Evolutionary conservation across 1,284 basidiomycete genomes (phyloP).

Genomic region (Prillingera fragicola): DNA sequence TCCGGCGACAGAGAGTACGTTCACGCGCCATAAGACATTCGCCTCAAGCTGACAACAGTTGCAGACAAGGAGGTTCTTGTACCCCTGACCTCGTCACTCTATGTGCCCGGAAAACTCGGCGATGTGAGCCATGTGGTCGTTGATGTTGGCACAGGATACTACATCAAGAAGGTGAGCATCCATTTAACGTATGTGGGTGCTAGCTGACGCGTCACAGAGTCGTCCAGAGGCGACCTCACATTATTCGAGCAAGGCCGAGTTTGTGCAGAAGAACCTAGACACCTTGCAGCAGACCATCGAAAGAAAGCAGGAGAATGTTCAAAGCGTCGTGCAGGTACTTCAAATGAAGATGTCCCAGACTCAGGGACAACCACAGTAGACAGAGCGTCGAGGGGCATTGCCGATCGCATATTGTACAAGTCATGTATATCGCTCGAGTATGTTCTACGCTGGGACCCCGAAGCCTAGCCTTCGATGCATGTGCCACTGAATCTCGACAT

Average conservation of each 20-base stretch:
- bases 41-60: neutral
- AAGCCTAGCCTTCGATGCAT: slow-evolving; percentile 38
- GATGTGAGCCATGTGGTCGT: slow-evolving; percentile 84
- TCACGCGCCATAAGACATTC: neutral
- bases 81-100: slow-evolving; percentile 87
- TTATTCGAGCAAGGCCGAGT: slow-evolving; percentile 70
- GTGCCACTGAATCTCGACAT: slow-evolving; percentile 41
- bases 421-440: slow-evolving; percentile 17
- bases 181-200: neutral
- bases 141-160: slow-evolving; percentile 95
- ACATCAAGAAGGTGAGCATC: slow-evolving; percentile 74
- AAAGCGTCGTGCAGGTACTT: slow-evolving; percentile 64
- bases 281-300: slow-evolving; percentile 75
- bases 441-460: slow-evolving; percentile 19
- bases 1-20: slow-evolving; percentile 64
- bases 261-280: slow-evolving; percentile 71
- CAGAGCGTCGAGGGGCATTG: neutral
- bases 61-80: slow-evolving; percentile 81
- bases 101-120: slow-evolving; percentile 83
- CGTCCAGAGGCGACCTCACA: slow-evolving; percentile 71
- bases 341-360: slow-evolving; percentile 59
- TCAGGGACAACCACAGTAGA: neutral
- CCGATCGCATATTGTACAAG: slow-evolving; percentile 11
- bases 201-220: slow-evolving; percentile 53
- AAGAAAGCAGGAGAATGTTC: slow-evolving; percentile 83